These are phyloP conservation scores for Dactylellina parvicollis DNA, from an alignment of 2,329 filamentous ascomycete genomes.

Conservation along the genomic window DNA sequence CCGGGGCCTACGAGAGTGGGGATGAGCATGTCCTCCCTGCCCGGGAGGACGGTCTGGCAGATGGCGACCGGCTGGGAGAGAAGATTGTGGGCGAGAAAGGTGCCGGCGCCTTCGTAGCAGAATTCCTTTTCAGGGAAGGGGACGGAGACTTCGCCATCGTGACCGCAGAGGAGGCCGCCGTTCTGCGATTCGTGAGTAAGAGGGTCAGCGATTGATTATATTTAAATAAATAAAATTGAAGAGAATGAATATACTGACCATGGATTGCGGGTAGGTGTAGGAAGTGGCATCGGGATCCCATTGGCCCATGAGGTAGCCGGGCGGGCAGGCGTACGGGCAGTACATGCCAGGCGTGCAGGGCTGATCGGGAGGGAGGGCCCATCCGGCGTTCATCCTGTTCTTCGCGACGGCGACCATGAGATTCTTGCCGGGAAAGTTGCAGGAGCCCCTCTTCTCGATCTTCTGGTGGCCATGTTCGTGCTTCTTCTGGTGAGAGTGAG, in stretches of 20 bases:
- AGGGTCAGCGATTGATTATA: conserved; percentile 47
- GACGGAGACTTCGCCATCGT: conserved; percentile 72
- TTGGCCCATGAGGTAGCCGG: conserved; percentile 80
- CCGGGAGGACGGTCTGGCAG: conserved; percentile 81
- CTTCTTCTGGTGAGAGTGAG: conserved; percentile 50
- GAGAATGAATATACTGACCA: conserved; percentile 67
- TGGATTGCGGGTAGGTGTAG: conserved; percentile 76
- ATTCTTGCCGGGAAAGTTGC: conserved; percentile 73
- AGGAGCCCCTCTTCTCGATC: conserved; percentile 64
- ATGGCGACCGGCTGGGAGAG: conserved; percentile 71
- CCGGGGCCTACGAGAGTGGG: conserved; percentile 72
- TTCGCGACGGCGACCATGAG: conserved; percentile 76
- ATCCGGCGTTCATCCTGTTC: conserved; percentile 73
- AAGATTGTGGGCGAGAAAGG: conserved; percentile 74
- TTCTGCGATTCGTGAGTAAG: conserved; percentile 65
- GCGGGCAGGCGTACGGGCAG: conserved; percentile 79
- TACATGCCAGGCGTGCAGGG: conserved; percentile 73
- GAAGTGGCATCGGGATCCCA: conserved; percentile 76
- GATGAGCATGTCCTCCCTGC: conserved; percentile 84
- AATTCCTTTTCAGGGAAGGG: conserved; percentile 75
- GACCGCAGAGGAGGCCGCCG: conserved; percentile 77
- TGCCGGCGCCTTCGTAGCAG: conserved; percentile 75
- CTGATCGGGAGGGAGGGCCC: conserved; percentile 81
- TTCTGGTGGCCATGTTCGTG: conserved; percentile 55
- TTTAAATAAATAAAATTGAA: not conserved